A percentile compares a stretch with the other conserved stretches of the same genome.
phyloP scores from a whole-genome alignment of 2,329 filamentous ascomycete species.

The Emydomyces testavorans region DNA sequence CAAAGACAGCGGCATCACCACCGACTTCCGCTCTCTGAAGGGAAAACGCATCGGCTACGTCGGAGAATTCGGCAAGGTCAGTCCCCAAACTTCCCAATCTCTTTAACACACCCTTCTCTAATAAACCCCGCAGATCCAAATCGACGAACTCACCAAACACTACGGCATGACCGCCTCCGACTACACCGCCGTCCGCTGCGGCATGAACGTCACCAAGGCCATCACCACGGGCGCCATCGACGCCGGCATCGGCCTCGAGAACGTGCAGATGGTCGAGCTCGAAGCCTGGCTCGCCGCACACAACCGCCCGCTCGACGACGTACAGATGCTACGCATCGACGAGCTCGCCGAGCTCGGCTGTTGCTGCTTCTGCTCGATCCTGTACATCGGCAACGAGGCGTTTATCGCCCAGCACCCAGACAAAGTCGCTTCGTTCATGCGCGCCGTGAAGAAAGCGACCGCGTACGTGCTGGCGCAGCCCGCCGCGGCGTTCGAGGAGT shows the following conservation, averaged over 20 bases:
- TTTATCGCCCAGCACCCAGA: slow-evolving; percentile 57
- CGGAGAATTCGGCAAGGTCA: slow-evolving; percentile 61
- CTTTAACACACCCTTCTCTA: not conserved
- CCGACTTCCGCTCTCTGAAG: slow-evolving; percentile 62
- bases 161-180: slow-evolving; percentile 62
- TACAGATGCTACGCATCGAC: slow-evolving; percentile 72
- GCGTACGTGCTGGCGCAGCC: slow-evolving; percentile 58
- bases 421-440: slow-evolving; percentile 56
- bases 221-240: slow-evolving; percentile 63
- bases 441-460: slow-evolving; percentile 61
- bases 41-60: slow-evolving; percentile 70
- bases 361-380: slow-evolving; percentile 73
- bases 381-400: slow-evolving; percentile 66
- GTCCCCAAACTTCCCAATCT: not conserved
- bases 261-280: slow-evolving; percentile 73
- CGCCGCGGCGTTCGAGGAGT: slow-evolving; percentile 53
- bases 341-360: slow-evolving; percentile 67
- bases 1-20: slow-evolving; percentile 60
- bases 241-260: slow-evolving; percentile 65
- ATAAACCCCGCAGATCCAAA: slow-evolving; percentile 52
- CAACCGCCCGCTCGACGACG: slow-evolving; percentile 52
- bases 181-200: slow-evolving; percentile 66
- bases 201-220: slow-evolving; percentile 69
- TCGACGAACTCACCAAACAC: slow-evolving; percentile 67
- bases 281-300: slow-evolving; percentile 61